phyloP scores from a whole-genome alignment of 768 basidiomycete species.

The Tylopilus rubrobrunneus region DNA sequence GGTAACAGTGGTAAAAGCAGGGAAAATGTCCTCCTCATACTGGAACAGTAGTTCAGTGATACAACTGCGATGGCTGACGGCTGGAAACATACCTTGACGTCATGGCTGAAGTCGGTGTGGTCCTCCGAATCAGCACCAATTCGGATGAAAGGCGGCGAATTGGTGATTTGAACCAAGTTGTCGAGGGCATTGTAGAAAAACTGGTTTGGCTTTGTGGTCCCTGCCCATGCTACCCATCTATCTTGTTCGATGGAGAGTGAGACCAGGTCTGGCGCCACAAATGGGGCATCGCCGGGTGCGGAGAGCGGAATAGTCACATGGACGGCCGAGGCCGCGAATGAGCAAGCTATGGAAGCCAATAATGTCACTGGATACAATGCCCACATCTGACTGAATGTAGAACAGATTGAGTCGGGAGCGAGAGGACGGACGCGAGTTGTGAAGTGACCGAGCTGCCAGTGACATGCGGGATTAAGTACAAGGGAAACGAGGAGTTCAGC shows the following conservation, averaged over 20 bases:
- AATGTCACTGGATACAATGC: not conserved
- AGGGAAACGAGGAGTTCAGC: not conserved
- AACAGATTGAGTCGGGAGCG: not conserved
- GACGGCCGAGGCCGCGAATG: constrained; percentile 7
- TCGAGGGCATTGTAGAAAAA: constrained; percentile 60
- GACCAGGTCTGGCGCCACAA: constrained; percentile 44
- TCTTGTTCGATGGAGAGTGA: constrained; percentile 72
- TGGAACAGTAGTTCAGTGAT: constrained; percentile 14
- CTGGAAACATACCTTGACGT: not conserved
- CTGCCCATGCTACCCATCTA: constrained; percentile 66
- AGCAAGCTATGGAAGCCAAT: not conserved
- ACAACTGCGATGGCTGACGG: not conserved
- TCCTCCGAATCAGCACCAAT: constrained; percentile 59
- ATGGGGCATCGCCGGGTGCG: constrained; percentile 34
- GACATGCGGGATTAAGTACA: not conserved
- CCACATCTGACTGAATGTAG: not conserved
- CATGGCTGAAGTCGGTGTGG: constrained; percentile 42
- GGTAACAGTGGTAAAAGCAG: constrained; percentile 41
- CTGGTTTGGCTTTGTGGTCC: constrained; percentile 45
- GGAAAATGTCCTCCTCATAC: constrained; percentile 49
- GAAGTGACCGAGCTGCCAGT: not conserved
- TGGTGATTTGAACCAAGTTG: constrained; percentile 51
- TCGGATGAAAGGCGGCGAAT: constrained; percentile 51
- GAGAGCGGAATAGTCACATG: constrained; percentile 40
- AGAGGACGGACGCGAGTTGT: not conserved